A percentile compares a stretch with the other conserved stretches of the same genome.
Evolutionary conservation across 2,329 filamentous ascomycete genomes (phyloP).

Genomic region (Aaosphaeria arxii): DNA sequence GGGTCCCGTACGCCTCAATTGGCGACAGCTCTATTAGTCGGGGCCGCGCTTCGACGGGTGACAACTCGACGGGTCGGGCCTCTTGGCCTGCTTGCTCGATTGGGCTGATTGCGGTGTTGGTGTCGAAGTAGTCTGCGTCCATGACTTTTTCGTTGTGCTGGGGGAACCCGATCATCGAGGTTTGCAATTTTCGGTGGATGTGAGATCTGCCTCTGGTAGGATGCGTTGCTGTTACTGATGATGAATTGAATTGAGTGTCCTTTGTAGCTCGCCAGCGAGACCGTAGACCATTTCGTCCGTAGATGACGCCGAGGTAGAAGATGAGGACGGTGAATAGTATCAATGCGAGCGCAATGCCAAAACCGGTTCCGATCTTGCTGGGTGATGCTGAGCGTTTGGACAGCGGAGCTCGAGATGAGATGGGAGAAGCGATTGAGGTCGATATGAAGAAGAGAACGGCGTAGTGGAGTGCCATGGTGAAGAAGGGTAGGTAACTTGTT

Average conservation of each 20-base stretch:
- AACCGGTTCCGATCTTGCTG: slow-evolving; percentile 6
- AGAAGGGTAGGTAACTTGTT: too few relatives aligned
- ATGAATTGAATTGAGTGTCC: neutral
- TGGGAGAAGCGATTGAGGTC: neutral
- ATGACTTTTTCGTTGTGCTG: neutral
- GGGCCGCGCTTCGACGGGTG: neutral
- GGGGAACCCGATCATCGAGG: too few relatives aligned
- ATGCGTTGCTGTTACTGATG: neutral
- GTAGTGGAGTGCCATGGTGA: too few relatives aligned
- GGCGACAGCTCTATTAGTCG: neutral
- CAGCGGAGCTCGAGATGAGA: neutral
- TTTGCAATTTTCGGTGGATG: neutral
- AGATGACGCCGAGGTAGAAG: slow-evolving; percentile 10
- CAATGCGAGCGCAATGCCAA: slow-evolving; percentile 9
- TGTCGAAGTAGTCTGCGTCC: neutral
- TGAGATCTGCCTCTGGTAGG: neutral
- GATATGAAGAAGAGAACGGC: neutral
- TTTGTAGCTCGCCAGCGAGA: neutral
- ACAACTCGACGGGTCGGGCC: neutral
- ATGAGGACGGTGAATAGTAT: slow-evolving; percentile 7
- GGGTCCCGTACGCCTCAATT: neutral
- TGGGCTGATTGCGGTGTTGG: too few relatives aligned
- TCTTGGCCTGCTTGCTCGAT: too few relatives aligned
- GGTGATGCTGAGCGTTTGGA: neutral
- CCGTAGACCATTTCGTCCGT: slow-evolving; percentile 7